Base-by-base conservation (phyloP, 805 yeast species). In the Huiozyma naganishii region DNA sequence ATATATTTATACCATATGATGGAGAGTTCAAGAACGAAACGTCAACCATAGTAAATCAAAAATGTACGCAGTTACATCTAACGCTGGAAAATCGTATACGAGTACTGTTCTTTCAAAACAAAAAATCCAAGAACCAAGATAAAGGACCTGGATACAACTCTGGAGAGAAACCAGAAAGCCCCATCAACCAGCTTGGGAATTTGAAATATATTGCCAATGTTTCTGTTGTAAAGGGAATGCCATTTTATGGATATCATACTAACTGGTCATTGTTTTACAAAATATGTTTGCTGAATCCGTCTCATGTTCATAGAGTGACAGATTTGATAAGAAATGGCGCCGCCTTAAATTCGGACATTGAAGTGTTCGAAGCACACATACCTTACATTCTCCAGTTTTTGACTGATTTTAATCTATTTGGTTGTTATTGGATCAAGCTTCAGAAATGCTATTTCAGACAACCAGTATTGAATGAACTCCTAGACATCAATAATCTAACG, bases 211-310 rank as follows among this genome's bases (percentile, higher is more conserved):
- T 83, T 36, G 80, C 87, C 0, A 72, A 74, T 43, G 71, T 83
- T 0, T 69, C 79, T 0, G 47, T 85, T 0, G 83, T 94, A 42
- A 77, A 78, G 48, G 96, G 82, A 0, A 69, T 76, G 0, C 90
- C 94, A 0, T 81, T 89, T 40, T 92, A 92, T 58, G 97, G 97
- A 0, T 90, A 73, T 58, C 77, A 77, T 50, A 69, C 76, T 2
- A 87, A 87, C 0, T 74, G 77, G 65, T 52, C 67, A n/a, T 63
- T 74, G 1, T 83, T 76, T 54, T 74, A 83, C 52, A 88, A 87
- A 59, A 73, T 92, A 1, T 73, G 77, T 40, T 56, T 88, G 9
- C 55, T 81, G 8, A 77, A 79, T 47, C 92, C 95, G 0, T 57
- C 73, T 5, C 75, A 77, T 51, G 63, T 69, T 13, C 65, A 74